Percentiles rank a stretch among this genome's conserved stretches.
Conservation (phyloP, 352 stramenopile species). For the Pythium sukuiense region DNA sequence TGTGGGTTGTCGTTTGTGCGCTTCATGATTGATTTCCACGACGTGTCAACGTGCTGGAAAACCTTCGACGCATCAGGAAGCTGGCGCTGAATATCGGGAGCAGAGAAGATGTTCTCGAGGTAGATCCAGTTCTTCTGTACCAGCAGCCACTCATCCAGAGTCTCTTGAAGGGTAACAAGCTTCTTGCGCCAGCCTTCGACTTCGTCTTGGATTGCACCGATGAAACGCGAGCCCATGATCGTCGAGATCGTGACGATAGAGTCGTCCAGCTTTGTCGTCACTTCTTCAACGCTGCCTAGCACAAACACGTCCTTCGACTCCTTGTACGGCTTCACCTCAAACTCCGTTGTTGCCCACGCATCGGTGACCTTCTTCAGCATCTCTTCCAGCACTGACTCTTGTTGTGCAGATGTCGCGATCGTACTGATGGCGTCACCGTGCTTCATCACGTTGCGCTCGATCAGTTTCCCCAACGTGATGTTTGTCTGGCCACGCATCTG, state of each 20-base stretch:
- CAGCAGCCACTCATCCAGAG: slow-evolving; percentile 86
- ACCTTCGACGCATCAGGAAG: slow-evolving; percentile 89
- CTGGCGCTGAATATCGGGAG: slow-evolving; percentile 91
- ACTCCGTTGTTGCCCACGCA: slow-evolving; percentile 88
- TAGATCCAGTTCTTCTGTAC: slow-evolving; percentile 92
- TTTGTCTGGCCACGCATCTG: slow-evolving; percentile 76
- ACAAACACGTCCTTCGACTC: slow-evolving; percentile 94
- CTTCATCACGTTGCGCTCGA: slow-evolving; percentile 86
- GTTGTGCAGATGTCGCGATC: slow-evolving; percentile 85
- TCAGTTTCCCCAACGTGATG: slow-evolving; percentile 86
- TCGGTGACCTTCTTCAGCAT: slow-evolving; percentile 93
- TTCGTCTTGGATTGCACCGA: slow-evolving; percentile 88
- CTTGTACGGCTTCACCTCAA: slow-evolving; percentile 93
- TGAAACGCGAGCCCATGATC: slow-evolving; percentile 91
- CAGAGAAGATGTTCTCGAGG: slow-evolving; percentile 86
- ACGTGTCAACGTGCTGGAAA: slow-evolving; percentile 89
- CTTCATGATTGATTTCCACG: slow-evolving; percentile 92
- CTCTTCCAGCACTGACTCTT: slow-evolving; percentile 91
- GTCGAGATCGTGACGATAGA: slow-evolving; percentile 93
- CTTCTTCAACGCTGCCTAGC: slow-evolving; percentile 89
- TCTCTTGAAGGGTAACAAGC: slow-evolving; percentile 82
- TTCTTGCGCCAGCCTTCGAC: slow-evolving; percentile 89
- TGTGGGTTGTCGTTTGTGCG: slow-evolving; percentile 85
- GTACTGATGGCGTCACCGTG: slow-evolving; percentile 86
- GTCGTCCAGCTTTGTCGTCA: slow-evolving; percentile 90